A percentile compares a stretch with the other conserved stretches of the same genome.
Evolutionary conservation across 2,329 filamentous ascomycete species (phyloP).

Genomic region (Epicoccum sorghinum): DNA sequence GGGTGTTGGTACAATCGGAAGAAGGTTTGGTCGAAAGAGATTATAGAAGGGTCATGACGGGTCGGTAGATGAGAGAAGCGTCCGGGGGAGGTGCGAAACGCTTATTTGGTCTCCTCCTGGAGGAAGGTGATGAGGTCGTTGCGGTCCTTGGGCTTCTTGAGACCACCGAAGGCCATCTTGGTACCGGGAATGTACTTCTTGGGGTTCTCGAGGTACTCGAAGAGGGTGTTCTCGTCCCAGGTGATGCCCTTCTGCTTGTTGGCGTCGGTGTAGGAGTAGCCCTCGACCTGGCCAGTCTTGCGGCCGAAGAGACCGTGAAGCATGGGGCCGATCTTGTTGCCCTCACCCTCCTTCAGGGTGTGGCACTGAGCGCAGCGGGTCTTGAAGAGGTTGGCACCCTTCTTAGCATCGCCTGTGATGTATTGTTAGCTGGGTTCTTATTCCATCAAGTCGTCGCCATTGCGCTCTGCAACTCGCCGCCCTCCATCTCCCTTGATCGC

Average conservation of each 20-base stretch:
- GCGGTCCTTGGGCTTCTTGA: conserved; percentile 99
- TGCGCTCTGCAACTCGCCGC: conserved; percentile 19
- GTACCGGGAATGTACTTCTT: conserved; percentile 99
- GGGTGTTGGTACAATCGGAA: conserved; percentile 46
- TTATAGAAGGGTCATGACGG: conserved; percentile 36
- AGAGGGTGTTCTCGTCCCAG: conserved; percentile 88
- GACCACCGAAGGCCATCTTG: conserved; percentile 99
- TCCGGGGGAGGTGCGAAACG: conserved; percentile 38
- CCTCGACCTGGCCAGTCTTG: conserved; percentile 87
- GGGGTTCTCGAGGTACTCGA: conserved; percentile 99
- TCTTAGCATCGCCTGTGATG: conserved; percentile 80
- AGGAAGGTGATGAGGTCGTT: conserved; percentile 96
- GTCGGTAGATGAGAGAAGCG: conserved; percentile 27
- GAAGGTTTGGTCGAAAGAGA: conserved; percentile 31
- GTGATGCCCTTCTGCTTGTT: conserved; percentile 96
- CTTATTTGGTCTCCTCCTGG: conserved; percentile 72
- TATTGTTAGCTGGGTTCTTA: conserved; percentile 29
- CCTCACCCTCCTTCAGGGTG: conserved; percentile 86
- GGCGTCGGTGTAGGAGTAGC: conserved; percentile 98
- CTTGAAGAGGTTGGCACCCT: conserved; percentile 99
- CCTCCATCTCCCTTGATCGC: conserved; percentile 31
- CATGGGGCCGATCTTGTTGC: conserved; percentile 98
- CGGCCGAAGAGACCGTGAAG: conserved; percentile 98
- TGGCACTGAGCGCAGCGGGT: conserved; percentile 99
- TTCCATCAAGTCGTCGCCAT: conserved; percentile 3